Base-by-base conservation (phyloP, 2,329 filamentous ascomycete genomes). In the Cadophora luteo-olivacea region DNA sequence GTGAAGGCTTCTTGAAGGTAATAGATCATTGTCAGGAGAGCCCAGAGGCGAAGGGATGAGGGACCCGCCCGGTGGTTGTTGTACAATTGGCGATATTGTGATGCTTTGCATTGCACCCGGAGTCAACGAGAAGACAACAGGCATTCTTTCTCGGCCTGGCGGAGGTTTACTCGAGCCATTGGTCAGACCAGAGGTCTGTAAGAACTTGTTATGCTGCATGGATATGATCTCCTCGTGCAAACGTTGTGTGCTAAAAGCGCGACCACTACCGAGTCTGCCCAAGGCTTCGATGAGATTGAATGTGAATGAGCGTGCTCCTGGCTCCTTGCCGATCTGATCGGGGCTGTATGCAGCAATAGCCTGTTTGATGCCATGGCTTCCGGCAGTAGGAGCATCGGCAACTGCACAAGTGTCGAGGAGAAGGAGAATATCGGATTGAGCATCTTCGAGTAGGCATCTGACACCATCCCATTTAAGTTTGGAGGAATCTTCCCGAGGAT, bases 381-480 rank as follows among this genome's bases (percentile, higher is more conserved):
- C 84, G 4, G 83, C 80, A 62, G 82, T 78, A 1, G 84, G 79
- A 12, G 81, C 80, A 69, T 89, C 85, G 36, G 83, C 82, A n/a
- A 84, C 77, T 12, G 85, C 83, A 74, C 87, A 89, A n/a, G 86
- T 86, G 76, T 91, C 88, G 32, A 91, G 81, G 14, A 91, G 78
- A 5, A 91, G 79, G 16, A 91, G 81, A 45, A 90, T 86, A 76
- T 91, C 88, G 4, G 87, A 88, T 69, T 85, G 84, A 1, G 86
- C 84, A 76, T 90, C 87, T 71, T 90, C 87, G 62, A 91, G 84
- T 19, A 89, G 78, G 74, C 85, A 88, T 66, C 86, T 84, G 1
- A 91, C 82, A n/a, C 85, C 85, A 72, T 86, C 84, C 88, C 88
- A 91, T 73, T 86, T 89, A 33, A 91, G 79, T 77, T 84, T 88